Base-by-base conservation (phyloP, 2,329 filamentous ascomycete genomes). In the Trichoderma koningii region DNA sequence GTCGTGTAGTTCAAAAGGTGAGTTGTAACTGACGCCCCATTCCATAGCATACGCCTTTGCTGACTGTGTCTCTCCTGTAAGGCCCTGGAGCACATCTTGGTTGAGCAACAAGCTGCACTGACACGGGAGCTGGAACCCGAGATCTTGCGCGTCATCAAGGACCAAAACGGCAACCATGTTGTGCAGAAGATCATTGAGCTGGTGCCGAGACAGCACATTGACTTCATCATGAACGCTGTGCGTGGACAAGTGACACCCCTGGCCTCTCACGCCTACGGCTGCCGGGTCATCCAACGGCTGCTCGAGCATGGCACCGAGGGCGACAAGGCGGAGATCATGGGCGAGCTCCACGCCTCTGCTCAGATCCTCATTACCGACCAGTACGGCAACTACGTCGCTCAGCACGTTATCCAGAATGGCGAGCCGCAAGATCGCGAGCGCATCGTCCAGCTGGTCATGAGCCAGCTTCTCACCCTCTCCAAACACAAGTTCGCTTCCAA, bases 401-500 rank as follows among this genome's bases (percentile, higher is more conserved):
- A 98, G 75, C 92, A 98, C 74, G 87, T 98, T 59, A 93, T 99
- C 67, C 82, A 89, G 66, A 87, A 92, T 68, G 93, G 93, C 26
- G 84, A 88, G 59, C 82, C 85, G 4, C 86, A 89, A 64, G 92
- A 97, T 72, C 86, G 88, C 21, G 82, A 83, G 15, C 86, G 83
- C 70, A 89, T 97, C 71, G 90, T 97, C 64, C 78, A 83, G 28
- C 81, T 92, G 53, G 89, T 98, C 68, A 88, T 89, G 69, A 81
- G 82, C 14, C 86, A 92, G 65, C 80, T 97, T 2, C 77, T 97
- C 45, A 79, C 80, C 1, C 88, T 92, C 71, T 97, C 93, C 28
- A 97, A 93, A 80, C 92, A 98, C 80, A 99, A 99, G 75, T 96
- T 92, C 73, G 94, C 95, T 0, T 97, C 93, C 73, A 98, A 99